A percentile compares a stretch with the other conserved stretches of the same genome.
Evolutionary conservation across 306 rosid genomes (phyloP).

Genomic region (Hylodesmum podocarpum): DNA sequence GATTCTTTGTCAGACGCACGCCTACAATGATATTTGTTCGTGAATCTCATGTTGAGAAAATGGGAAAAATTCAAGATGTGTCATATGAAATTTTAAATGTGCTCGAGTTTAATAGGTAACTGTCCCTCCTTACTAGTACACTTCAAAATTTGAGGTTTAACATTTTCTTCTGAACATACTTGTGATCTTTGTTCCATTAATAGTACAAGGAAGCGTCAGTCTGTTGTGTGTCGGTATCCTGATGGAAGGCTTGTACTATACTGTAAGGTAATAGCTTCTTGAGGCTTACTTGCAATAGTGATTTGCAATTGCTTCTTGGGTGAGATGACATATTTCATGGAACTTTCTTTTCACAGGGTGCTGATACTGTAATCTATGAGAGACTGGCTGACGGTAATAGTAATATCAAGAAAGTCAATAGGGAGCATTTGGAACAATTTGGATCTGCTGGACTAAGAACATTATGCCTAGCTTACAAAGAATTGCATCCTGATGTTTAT

Average conservation of each 20-base stretch:
- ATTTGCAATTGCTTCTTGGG: constrained; percentile 24
- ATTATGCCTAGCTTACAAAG: constrained; percentile 91
- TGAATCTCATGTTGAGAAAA: constrained; percentile 86
- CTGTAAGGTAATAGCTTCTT: constrained; percentile 78
- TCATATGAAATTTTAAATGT: constrained; percentile 91
- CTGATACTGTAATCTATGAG: constrained; percentile 88
- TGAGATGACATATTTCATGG: constrained; percentile 37
- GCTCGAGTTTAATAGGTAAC: constrained; percentile 90
- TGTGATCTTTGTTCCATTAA: constrained; percentile 31
- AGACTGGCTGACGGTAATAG: constrained; percentile 61
- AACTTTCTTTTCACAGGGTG: constrained; percentile 71
- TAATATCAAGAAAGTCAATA: constrained; percentile 62
- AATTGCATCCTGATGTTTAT: constrained; percentile 65
- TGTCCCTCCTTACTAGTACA: background rate
- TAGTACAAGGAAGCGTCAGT: constrained; percentile 98
- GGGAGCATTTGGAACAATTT: constrained; percentile 80
- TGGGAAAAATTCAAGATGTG: constrained; percentile 71
- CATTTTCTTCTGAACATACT: constrained; percentile 18
- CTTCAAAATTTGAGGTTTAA: background rate
- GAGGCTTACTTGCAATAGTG: constrained; percentile 22
- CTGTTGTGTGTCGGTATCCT: constrained; percentile 92
- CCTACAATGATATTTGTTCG: constrained; percentile 87
- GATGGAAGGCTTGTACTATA: constrained; percentile 92
- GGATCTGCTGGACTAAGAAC: constrained; percentile 92
- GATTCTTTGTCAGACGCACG: constrained; percentile 68